A percentile compares a stretch with the other conserved stretches of the same genome.
Conservation (phyloP, 352 stramenopile species). For the Phytophthora fragariaefolia region DNA sequence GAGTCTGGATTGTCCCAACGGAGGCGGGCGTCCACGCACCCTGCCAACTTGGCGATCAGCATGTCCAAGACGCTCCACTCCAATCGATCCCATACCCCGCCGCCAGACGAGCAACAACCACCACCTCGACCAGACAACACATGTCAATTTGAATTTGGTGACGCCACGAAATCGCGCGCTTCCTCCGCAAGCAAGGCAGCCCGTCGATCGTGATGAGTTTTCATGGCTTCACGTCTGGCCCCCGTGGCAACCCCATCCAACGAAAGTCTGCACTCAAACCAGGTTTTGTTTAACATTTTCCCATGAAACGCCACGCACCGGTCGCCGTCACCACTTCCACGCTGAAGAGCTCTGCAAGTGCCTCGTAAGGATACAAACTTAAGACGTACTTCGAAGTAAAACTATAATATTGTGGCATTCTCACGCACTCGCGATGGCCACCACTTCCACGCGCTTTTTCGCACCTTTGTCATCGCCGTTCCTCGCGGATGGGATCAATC, state of each 20-base stretch:
- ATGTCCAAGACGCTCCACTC: too few relatives aligned
- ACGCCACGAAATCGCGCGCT: slow-evolving; percentile 16
- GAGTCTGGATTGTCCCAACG: too few relatives aligned
- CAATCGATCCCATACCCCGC: neutral
- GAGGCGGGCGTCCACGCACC: too few relatives aligned
- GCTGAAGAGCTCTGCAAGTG: too few relatives aligned
- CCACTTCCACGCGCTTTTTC: slow-evolving; percentile 9
- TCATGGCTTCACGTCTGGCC: neutral
- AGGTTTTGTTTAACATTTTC: slow-evolving; percentile 2
- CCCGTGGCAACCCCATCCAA: neutral
- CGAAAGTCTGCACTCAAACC: neutral
- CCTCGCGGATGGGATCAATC: slow-evolving; percentile 19
- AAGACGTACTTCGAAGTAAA: too few relatives aligned
- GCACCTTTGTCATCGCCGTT: slow-evolving; percentile 2
- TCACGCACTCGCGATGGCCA: neutral
- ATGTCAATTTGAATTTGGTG: slow-evolving; percentile 13
- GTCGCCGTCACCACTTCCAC: neutral
- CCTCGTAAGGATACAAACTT: too few relatives aligned
- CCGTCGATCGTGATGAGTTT: neutral
- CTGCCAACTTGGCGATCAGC: too few relatives aligned
- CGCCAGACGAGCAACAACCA: neutral
- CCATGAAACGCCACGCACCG: neutral
- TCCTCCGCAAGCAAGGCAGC: neutral
- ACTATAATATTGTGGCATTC: slow-evolving; percentile 3
- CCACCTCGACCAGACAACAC: slow-evolving; percentile 4